Evolutionary conservation across 192 early-diverging fungal species (phyloP).

Genomic region (Gigaspora rosea): DNA sequence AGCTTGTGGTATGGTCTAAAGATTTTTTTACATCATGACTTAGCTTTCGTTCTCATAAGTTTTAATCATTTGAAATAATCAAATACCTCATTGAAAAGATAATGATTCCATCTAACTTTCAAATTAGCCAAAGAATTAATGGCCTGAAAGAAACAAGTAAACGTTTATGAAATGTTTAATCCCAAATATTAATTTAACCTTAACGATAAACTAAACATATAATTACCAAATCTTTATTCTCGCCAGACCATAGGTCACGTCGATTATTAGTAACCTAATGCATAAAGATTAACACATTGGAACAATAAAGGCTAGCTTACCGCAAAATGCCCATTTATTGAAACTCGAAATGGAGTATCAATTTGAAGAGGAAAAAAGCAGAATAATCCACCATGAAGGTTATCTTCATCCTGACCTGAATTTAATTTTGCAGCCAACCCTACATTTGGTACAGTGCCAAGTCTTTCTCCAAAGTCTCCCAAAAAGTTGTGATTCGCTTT

Average conservation of each 20-base stretch:
- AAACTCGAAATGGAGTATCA: constrained; percentile 36
- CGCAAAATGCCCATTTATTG: constrained; percentile 45
- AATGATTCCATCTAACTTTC: background rate
- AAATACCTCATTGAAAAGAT: background rate
- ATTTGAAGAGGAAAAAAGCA: constrained; percentile 45
- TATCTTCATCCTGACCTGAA: background rate
- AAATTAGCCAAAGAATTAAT: background rate
- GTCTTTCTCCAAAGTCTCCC: constrained; percentile 5
- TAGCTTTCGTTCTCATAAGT: no score
- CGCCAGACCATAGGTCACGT: background rate
- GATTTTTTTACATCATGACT: no score
- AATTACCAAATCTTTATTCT: constrained; percentile 3
- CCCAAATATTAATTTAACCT: no score
- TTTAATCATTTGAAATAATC: no score
- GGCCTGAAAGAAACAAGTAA: background rate
- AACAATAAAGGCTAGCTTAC: constrained; percentile 9
- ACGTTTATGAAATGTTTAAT: background rate
- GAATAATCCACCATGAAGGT: constrained; percentile 34
- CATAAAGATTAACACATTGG: background rate
- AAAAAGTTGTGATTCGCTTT: constrained; percentile 8
- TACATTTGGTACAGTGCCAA: constrained; percentile 43
- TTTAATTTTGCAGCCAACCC: constrained; percentile 37
- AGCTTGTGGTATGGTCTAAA: background rate
- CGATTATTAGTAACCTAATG: background rate
- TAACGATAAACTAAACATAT: no score